Evolutionary conservation across 1,284 basidiomycete species (phyloP).

Genomic region (Athelia sp.): DNA sequence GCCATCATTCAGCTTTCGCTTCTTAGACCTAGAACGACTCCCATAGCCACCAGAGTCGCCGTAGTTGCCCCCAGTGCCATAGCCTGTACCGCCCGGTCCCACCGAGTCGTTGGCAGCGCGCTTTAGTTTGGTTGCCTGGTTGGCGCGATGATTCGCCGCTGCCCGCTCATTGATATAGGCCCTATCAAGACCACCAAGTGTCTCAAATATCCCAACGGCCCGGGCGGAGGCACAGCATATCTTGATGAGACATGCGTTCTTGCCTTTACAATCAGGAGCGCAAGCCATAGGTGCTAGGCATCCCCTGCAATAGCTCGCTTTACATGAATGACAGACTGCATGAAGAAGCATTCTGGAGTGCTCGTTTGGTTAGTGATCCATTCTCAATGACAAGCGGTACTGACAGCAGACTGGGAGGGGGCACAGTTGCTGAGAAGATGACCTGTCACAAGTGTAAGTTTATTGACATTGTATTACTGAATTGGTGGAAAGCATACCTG

Average conservation of each 20-base stretch:
- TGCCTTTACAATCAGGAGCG: conserved; percentile 36
- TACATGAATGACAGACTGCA: conserved; percentile 35
- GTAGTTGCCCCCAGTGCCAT: conserved; percentile 22
- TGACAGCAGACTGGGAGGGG: conserved; percentile 29
- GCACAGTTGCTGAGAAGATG: conserved; percentile 27
- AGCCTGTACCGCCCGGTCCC: conserved; percentile 50
- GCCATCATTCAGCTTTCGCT: conserved; percentile 2
- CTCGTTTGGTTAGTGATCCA: not conserved
- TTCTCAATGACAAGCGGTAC: not conserved
- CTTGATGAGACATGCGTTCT: conserved; percentile 27
- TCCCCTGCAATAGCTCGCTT: conserved; percentile 41
- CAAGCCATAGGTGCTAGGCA: conserved; percentile 38
- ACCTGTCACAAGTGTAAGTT: conserved; percentile 32
- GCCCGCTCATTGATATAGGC: conserved; percentile 36
- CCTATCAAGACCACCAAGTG: conserved; percentile 41
- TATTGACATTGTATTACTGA: not conserved
- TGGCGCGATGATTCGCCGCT: conserved; percentile 32
- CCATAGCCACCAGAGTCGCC: conserved; percentile 2
- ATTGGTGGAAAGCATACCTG: conserved; percentile 24
- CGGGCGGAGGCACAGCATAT: conserved; percentile 42
- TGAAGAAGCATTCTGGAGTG: conserved; percentile 30
- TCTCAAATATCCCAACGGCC: conserved; percentile 45
- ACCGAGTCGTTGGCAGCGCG: conserved; percentile 22
- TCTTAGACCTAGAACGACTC: conserved; percentile 5
- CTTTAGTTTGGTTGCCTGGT: conserved; percentile 21